phyloP scores from a whole-genome alignment of 2,329 filamentous ascomycete species.

The Lasiodiplodia gonubiensis region DNA sequence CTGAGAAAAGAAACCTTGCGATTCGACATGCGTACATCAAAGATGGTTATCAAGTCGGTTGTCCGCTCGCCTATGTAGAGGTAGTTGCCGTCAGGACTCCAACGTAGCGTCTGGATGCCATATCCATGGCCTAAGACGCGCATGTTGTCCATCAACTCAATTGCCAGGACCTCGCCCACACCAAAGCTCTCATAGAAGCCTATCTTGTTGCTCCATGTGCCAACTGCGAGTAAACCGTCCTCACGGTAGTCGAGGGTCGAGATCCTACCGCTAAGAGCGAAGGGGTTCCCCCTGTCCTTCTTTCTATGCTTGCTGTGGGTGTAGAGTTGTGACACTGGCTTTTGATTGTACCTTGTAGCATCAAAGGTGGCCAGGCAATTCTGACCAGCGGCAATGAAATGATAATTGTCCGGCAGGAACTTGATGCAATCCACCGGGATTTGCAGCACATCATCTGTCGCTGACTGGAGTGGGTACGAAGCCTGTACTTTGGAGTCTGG shows the following conservation, averaged over 20 bases:
- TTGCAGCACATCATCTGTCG: not conserved
- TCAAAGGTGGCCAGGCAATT: constrained; percentile 64
- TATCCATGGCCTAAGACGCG: constrained; percentile 35
- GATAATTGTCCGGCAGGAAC: constrained; percentile 56
- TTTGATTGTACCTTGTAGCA: constrained; percentile 46
- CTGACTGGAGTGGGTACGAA: constrained; percentile 61
- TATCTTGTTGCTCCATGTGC: constrained; percentile 62
- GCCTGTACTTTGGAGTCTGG: constrained; percentile 46
- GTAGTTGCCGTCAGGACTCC: constrained; percentile 64
- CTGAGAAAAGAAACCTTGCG: constrained; percentile 57
- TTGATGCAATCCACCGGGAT: constrained; percentile 42
- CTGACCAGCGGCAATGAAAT: constrained; percentile 64
- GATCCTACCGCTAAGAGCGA: constrained; percentile 51
- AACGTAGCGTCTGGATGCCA: constrained; percentile 62
- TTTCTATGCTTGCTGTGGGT: constrained; percentile 41
- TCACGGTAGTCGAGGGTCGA: constrained; percentile 56
- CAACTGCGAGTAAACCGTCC: constrained; percentile 60
- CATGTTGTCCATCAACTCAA: constrained; percentile 35
- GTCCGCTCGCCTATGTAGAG: constrained; percentile 64
- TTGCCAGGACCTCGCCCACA: constrained; percentile 53
- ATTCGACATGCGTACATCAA: constrained; percentile 63
- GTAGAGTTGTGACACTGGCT: constrained; percentile 43
- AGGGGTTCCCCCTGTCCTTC: constrained; percentile 54
- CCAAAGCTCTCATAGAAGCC: constrained; percentile 61
- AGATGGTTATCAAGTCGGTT: constrained; percentile 62